Percentiles rank a stretch among this genome's conserved stretches.
These are phyloP conservation scores for Candida smagusa DNA, from an alignment of 1,139 yeast genomes.

Conservation along the genomic window DNA sequence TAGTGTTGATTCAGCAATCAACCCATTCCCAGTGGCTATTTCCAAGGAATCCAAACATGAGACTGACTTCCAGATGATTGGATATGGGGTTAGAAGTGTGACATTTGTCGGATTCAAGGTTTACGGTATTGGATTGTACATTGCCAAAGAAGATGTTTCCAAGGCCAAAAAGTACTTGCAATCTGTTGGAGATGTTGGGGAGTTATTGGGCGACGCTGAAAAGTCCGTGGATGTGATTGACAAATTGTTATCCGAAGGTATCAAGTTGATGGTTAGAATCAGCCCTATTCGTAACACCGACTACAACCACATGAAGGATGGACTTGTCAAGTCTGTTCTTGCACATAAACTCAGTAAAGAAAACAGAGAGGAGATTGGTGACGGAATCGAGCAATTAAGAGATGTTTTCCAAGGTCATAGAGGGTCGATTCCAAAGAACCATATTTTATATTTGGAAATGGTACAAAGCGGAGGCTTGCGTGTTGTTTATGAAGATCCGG, in stretches of 20 bases:
- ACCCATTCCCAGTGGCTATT: constrained; percentile 47
- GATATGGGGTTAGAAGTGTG: constrained; percentile 78
- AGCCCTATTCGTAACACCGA: constrained; percentile 89
- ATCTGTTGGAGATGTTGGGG: constrained; percentile 5
- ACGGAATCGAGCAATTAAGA: constrained; percentile 57
- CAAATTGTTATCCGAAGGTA: constrained; percentile 55
- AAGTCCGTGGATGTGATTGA: constrained; percentile 50
- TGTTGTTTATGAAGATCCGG: constrained; percentile 39
- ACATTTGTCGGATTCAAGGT: constrained; percentile 83
- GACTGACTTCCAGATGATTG: constrained; percentile 52
- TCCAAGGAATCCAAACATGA: constrained; percentile 17
- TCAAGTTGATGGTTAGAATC: constrained; percentile 67
- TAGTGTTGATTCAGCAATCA: constrained; percentile 47
- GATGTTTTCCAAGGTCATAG: constrained; percentile 44
- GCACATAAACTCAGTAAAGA: constrained; percentile 49
- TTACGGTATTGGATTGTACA: constrained; percentile 80
- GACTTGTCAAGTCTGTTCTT: constrained; percentile 73
- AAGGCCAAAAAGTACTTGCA: constrained; percentile 39
- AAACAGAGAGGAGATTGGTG: constrained; percentile 33
- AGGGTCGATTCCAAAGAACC: constrained; percentile 67
- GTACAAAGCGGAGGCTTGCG: constrained; percentile 42
- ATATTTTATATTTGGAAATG: constrained; percentile 50
- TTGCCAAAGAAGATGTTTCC: constrained; percentile 55
- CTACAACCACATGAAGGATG: constrained; percentile 84
- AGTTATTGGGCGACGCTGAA: constrained; percentile 25